Evolutionary conservation across 345 rosid genomes (phyloP).

Genomic region (Conringia planisiliqua): DNA sequence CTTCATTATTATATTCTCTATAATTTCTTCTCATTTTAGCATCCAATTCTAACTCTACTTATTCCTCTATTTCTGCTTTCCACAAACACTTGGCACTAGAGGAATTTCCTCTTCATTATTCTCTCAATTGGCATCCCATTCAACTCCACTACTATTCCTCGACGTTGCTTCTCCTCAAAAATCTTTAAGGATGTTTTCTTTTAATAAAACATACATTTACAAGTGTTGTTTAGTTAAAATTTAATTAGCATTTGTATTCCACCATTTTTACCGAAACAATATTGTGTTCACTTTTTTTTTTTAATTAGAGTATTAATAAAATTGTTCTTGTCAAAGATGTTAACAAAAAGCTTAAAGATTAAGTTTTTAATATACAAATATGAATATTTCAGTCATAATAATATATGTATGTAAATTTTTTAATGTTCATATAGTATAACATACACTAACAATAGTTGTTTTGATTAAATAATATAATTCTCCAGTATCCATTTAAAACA

Average conservation of each 20-base stretch:
- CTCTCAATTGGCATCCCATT: neutral
- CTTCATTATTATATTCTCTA: neutral
- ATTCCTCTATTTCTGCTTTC: neutral
- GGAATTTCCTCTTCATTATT: neutral
- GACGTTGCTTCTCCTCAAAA: neutral
- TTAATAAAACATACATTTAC: neutral
- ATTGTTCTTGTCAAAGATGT: no score
- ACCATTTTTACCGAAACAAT: neutral
- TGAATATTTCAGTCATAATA: no score
- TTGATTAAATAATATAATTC: no score
- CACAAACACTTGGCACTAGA: neutral
- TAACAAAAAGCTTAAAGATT: no score
- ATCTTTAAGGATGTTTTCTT: neutral
- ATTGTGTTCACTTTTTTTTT: neutral
- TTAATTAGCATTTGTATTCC: neutral
- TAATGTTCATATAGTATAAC: no score
- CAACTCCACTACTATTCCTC: neutral
- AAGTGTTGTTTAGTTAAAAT: no score
- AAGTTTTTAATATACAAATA: no score
- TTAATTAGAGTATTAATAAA: no score
- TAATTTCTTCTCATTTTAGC: conserved; percentile 1
- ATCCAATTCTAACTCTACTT: neutral
- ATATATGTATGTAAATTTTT: no score
- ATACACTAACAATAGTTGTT: no score
- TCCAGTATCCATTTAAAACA: no score